Evolutionary conservation across 768 basidiomycete genomes (phyloP).

Genomic region (Suillus placidus): DNA sequence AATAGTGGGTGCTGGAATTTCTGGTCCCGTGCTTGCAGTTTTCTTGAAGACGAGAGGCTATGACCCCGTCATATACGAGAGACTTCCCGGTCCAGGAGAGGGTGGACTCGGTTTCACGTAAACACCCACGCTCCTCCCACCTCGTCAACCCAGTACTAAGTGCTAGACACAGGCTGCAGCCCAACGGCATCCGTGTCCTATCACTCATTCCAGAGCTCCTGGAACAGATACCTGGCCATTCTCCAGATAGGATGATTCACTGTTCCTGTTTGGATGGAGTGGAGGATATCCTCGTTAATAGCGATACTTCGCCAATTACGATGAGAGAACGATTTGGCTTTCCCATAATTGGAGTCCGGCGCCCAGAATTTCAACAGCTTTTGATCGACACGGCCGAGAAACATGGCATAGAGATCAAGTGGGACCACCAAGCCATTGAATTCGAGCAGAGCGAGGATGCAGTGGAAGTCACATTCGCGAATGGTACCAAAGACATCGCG

Average conservation of each 20-base stretch:
- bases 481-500: conserved; percentile 38
- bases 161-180: conserved; percentile 28
- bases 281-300: conserved; percentile 29
- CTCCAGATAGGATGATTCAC: conserved; percentile 14
- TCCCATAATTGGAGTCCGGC: conserved; percentile 34
- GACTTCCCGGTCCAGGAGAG: conserved; percentile 19
- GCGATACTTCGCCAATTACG: conserved; percentile 24
- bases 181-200: conserved; percentile 32
- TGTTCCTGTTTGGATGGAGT: conserved; percentile 30
- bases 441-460: conserved; percentile 32
- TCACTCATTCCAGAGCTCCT: conserved; percentile 29
- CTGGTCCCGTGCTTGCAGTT: conserved; percentile 42
- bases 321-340: conserved; percentile 24
- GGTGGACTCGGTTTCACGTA: conserved; percentile 38
- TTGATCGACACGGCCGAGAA: conserved; percentile 34
- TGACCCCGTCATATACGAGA: conserved; percentile 40
- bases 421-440: conserved; percentile 34
- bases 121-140: conserved; percentile 6
- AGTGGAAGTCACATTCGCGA: conserved; percentile 38
- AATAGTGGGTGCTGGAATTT: conserved; percentile 42
- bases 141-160: not conserved
- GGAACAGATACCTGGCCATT: conserved; percentile 27
- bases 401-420: conserved; percentile 38
- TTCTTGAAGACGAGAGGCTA: conserved; percentile 42
- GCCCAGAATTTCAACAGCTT: conserved; percentile 33